phyloP scores from a whole-genome alignment of 2,329 filamentous ascomycete species.

The Fusarium udum region DNA sequence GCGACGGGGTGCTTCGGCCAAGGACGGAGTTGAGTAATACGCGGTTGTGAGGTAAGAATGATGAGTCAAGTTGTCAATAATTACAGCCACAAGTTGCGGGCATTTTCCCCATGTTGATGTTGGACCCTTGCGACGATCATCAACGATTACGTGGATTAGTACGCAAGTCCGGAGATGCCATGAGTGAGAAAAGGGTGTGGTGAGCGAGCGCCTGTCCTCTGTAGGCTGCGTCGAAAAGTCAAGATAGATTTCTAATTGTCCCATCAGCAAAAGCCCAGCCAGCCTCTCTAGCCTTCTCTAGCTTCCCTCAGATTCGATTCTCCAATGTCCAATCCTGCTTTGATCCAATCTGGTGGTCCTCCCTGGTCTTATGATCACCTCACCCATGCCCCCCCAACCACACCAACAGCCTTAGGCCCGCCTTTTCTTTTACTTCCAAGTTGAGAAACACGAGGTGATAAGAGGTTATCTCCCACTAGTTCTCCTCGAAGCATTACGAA shows the following conservation, averaged over 20 bases:
- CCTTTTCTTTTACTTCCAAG: neutral
- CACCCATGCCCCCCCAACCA: conserved; percentile 19
- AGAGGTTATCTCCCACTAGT: neutral
- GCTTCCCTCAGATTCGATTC: conserved; percentile 24
- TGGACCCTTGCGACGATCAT: conserved; percentile 26
- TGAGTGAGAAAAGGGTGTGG: conserved; percentile 26
- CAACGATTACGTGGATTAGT: conserved; percentile 32
- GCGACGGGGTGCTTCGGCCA: conserved; percentile 22
- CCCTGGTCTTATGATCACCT: conserved; percentile 29
- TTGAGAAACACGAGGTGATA: conserved; percentile 6
- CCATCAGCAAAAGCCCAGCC: conserved; percentile 8
- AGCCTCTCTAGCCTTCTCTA: neutral
- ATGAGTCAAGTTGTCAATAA: conserved; percentile 20
- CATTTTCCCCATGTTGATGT: neutral
- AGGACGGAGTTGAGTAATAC: conserved; percentile 18
- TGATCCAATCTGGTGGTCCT: conserved; percentile 17
- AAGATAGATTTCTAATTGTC: conserved; percentile 20
- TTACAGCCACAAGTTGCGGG: neutral
- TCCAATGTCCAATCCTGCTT: conserved; percentile 24
- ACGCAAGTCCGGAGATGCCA: conserved; percentile 12
- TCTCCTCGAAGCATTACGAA: neutral
- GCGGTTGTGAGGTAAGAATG: conserved; percentile 24
- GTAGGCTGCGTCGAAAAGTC: neutral
- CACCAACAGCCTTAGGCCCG: conserved; percentile 12
- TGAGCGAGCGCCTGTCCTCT: conserved; percentile 2